Percentiles rank a stretch among this genome's conserved stretches.
These are phyloP conservation scores for Miscanthus sacchariflorus DNA, from an alignment of 202 grass and related monocot species.

Conservation along the genomic window DNA sequence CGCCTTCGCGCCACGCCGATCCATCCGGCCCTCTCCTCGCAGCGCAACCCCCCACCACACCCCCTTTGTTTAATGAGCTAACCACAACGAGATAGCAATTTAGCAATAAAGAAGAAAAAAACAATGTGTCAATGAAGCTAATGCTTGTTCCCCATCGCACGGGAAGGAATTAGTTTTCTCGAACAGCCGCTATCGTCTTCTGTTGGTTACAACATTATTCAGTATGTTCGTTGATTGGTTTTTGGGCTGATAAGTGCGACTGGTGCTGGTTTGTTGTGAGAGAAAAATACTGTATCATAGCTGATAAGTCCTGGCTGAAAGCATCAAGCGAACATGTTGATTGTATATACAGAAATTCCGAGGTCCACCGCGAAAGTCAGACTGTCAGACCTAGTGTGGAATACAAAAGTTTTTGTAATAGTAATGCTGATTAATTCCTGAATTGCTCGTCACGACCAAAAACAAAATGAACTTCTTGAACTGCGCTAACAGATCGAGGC, in stretches of 20 bases:
- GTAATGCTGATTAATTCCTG: background rate
- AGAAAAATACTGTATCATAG: no score
- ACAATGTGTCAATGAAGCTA: background rate
- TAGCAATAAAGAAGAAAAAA: background rate
- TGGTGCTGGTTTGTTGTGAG: no score
- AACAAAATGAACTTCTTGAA: background rate
- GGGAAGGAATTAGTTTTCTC: constrained; percentile 8
- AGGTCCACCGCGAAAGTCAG: background rate
- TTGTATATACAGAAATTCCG: background rate
- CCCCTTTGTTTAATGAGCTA: background rate
- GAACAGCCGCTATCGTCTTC: background rate
- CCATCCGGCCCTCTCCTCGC: background rate
- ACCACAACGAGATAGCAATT: background rate
- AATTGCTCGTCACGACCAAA: background rate
- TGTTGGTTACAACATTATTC: background rate
- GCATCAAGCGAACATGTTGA: no score
- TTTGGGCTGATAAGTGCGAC: no score
- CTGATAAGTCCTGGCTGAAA: no score
- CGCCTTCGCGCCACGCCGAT: constrained; percentile 32
- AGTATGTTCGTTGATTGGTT: no score
- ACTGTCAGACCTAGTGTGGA: constrained; percentile 1
- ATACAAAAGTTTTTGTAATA: background rate
- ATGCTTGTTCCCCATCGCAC: background rate
- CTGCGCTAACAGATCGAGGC: no score
- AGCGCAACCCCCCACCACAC: background rate